Evolutionary conservation across 768 basidiomycete species (phyloP), one percentile per base, ranked within the genome.

Genomic region (Ramaria sp.): DNA sequence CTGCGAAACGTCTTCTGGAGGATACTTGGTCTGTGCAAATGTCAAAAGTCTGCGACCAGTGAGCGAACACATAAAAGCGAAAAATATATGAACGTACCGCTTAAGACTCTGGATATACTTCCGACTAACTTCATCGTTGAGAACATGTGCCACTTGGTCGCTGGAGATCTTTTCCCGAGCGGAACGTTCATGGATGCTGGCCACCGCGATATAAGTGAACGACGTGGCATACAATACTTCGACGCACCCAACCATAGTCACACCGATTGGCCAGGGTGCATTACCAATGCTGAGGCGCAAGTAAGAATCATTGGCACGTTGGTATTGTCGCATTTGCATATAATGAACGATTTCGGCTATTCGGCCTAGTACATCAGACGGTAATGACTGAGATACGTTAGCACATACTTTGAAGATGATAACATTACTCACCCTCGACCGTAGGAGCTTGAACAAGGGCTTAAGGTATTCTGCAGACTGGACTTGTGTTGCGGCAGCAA

Each of bases 261-360:
- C 96, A 41, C 96, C 96, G 63, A 99, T 99, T 1, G 96, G 96
- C 96, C 96, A 99, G 2, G 96, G 94, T 0, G 96, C 95, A 62
- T 96, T 99, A 32, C 96, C 96, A 59, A 99, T 99, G 5, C 90
- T 93, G 37, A 99, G 73, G 6, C 96, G 86, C 22, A 99, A 80
- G 66, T 99, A 99, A 0, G 94, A 85, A 65, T 99, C 96, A 62
- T 98, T 99, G 2, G 96, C 95, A 52, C 75, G 79, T 67, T 97
- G 92, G 61, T 99, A 99, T 66, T 94, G 83, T 27, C 96, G 84
- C 59, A 80, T 85, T 67, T 99, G 96, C 92, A 96, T 95, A 69
- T 92, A 72, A 64, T 97, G 88, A 6, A 97, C 88, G 51, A 99
- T 94, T 68, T 99, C 94, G 13, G 91, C 84, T 57, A 92, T 86